Evolutionary conservation across 2,329 filamentous ascomycete species (phyloP), one percentile per base, ranked within the genome.

Genomic region (Thermoascus crustaceus): DNA sequence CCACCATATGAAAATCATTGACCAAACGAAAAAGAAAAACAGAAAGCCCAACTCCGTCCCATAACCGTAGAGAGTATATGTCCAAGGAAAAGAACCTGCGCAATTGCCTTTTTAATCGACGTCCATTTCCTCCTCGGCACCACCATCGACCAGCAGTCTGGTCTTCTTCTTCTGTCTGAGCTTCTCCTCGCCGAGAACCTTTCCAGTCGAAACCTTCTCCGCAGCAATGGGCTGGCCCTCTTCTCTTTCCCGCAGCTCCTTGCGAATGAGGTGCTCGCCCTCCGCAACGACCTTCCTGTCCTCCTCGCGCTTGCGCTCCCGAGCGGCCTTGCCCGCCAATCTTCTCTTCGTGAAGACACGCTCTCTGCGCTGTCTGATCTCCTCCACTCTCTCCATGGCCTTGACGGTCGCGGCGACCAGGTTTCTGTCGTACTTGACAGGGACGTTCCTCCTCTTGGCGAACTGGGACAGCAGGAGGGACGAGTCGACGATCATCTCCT

Each of bases 361-460:
- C 73, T 96, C 89, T 57, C 91, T 76, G 58, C 80, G 77, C 39
- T 76, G 65, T 36, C 87, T 74, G 64, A 96, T 89, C 71, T 95
- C 88, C 53, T 76, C 72, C 52, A 96, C 81, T 45, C 89, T 77
- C 66, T 85, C 75, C 87, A 98, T 98, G 48, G 88, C 89, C 58
- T 83, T 78, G 63, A 96, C 73, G 10, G 91, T 96, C 55, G 83
- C 86, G 50, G 76, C 74, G 45, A 94, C 79, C 46, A 94, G 78
- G 51, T 94, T 85, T 63, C 91, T 82, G 76, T 95, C 85, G 78
- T 98, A 98, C 58, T 89, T 85, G 43, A 93, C 78, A 47, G 91
- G 91, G 20, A 93, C 78, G 72, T 98, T 95, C 71, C 91, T 84
- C 58, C 86, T 83, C 49, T 86, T 84, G 44, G 85, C 83, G 67